Evolutionary conservation across 495 filamentous ascomycete genomes (phyloP).

Genomic region (Aspergillus wentii): DNA sequence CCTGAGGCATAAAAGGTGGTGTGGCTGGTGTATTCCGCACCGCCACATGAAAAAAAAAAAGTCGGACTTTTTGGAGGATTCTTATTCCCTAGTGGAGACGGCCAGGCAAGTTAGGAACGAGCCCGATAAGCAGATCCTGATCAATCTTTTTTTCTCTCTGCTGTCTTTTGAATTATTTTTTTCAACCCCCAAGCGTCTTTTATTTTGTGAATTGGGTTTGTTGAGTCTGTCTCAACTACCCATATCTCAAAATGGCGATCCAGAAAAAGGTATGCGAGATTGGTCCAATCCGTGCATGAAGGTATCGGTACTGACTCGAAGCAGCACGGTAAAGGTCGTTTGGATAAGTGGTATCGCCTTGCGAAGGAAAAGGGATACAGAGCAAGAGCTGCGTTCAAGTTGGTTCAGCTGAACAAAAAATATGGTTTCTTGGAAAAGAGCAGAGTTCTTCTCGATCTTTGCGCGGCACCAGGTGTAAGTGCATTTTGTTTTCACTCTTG

Average conservation of each 20-base stretch:
- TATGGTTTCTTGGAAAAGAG: slow-evolving; percentile 96
- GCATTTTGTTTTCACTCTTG: background rate
- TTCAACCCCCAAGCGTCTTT: slow-evolving; percentile 1
- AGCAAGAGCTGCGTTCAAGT: slow-evolving; percentile 94
- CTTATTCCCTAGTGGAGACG: slow-evolving; percentile 14
- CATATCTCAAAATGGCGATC: slow-evolving; percentile 68
- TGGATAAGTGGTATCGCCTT: slow-evolving; percentile 96
- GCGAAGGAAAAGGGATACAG: slow-evolving; percentile 98
- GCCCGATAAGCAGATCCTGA: slow-evolving; percentile 4
- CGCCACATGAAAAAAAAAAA: slow-evolving; percentile 7
- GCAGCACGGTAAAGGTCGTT: slow-evolving; percentile 92
- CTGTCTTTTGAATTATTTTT: background rate
- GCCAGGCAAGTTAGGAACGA: too few species aligned
- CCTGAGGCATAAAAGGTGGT: slow-evolving; percentile 5
- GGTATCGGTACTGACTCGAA: slow-evolving; percentile 16
- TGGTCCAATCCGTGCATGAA: background rate
- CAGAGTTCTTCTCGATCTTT: slow-evolving; percentile 94
- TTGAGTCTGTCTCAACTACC: slow-evolving; percentile 19
- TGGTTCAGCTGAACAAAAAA: slow-evolving; percentile 98
- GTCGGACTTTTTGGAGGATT: slow-evolving; percentile 8
- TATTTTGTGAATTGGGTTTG: too few species aligned
- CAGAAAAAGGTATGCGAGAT: slow-evolving; percentile 74
- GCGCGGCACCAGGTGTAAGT: slow-evolving; percentile 89
- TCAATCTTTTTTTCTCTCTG: slow-evolving; percentile 18
- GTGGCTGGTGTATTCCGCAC: slow-evolving; percentile 5